Conservation (phyloP, 371 early-diverging fungal genomes). For the Conidiobolus coronatus region DNA sequence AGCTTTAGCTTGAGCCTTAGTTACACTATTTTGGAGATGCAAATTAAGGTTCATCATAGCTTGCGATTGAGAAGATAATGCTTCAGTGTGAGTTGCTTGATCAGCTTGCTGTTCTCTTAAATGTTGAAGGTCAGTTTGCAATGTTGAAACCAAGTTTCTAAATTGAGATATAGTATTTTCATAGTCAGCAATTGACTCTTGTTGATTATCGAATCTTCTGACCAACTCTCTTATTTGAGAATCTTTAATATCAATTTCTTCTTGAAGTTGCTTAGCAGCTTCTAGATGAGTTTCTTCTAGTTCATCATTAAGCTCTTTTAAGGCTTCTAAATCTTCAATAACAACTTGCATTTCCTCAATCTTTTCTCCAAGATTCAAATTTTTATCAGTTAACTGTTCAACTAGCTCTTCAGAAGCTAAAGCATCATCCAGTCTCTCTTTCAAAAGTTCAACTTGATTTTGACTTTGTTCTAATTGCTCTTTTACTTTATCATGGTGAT, state of each 20-base stretch:
- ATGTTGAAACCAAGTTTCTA: constrained; percentile 49
- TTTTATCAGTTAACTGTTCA: constrained; percentile 15
- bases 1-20: constrained; percentile 68
- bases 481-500: constrained; percentile 26
- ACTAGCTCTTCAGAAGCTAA: constrained; percentile 36
- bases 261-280: constrained; percentile 58
- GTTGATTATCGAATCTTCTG: constrained; percentile 28
- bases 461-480: constrained; percentile 33
- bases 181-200: constrained; percentile 66
- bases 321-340: constrained; percentile 73
- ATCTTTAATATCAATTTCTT: constrained; percentile 61
- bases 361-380: constrained; percentile 16
- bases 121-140: constrained; percentile 49
- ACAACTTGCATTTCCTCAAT: constrained; percentile 48
- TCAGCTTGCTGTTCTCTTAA: constrained; percentile 34
- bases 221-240: constrained; percentile 32
- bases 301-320: constrained; percentile 76
- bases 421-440: constrained; percentile 58
- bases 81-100: constrained; percentile 20
- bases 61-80: constrained; percentile 43
- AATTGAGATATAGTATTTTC: constrained; percentile 67
- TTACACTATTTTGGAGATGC: constrained; percentile 50
- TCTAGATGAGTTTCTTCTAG: constrained; percentile 74
- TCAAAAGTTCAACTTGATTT: constrained; percentile 52
- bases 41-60: constrained; percentile 64